Base-by-base conservation (phyloP, 129 eudicot species). In the Centella asiatica region DNA sequence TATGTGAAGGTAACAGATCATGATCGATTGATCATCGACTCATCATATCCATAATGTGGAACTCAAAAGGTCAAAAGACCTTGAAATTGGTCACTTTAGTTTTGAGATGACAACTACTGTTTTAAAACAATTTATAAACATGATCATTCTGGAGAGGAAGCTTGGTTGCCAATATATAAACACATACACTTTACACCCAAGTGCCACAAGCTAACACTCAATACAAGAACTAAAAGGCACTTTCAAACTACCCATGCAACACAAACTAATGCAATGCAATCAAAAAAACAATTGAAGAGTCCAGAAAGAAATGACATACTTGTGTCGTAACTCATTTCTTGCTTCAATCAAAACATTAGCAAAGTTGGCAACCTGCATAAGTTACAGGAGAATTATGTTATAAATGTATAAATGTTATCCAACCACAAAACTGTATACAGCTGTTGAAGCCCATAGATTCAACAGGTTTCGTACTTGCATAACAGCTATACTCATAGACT, bases 341-440 rank as follows among this genome's bases (percentile, higher is more conserved):
- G 95, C 87, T 67, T 86, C 85, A 70, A 78, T 76, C 76, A 86
- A 72, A 77, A 89, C 78, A 70, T 80, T 80, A 57, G 80, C 87
- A 67, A 86, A 86, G 37, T 83, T 81, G 29, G 83, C 87, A 67
- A 80, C 90, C 95, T 86, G 90, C 74, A 20, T 32, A n/a, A 57
- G 28, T 57, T 8, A 19, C 34, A 29, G 6, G 3, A 42, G 47
- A 42, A 42, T 42, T 42, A 42, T 17, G 15, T 42, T 12, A 42
- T 42, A 4, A n/a, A n/a, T n/a, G n/a, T 42, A 42, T 13, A 42
- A n/a, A 5, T 15, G 2, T 42, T 42, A 42, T 42, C 47, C 47
- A 1, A 42, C 13, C n/a, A 42, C 15, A 11, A 42, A 37, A 37
- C 3, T 42, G 19, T 14, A 42, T 6, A 42, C 4, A n/a, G n/a